Base-by-base conservation (phyloP, 2,329 filamentous ascomycete species). In the Myriosclerotinia duriaeana region DNA sequence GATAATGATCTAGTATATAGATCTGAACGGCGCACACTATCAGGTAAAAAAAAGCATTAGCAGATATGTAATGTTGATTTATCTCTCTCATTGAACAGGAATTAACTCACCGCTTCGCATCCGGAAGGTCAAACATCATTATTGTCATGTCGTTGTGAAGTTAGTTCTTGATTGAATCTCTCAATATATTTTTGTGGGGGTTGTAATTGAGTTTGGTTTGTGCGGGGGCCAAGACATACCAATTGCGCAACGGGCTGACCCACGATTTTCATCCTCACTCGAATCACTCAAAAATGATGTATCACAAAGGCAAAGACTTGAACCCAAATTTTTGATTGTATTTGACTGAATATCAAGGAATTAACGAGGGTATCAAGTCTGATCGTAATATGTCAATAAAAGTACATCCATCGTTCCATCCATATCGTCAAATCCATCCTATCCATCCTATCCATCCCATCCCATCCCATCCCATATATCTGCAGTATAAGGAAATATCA, bases 11-110 rank as follows among this genome's bases (percentile, higher is more conserved):
- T 62, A 56, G 75, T 77, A 66, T 79, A 78, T 26, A 88, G 76
- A 50, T 87, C 84, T 69, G 83, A 80, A 65, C 86, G 80, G 40
- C 85, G 81, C 64, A 88, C 82, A 69, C 85, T 77, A n/a, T 65
- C 30, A 59, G 63, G n/a, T 17, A 42, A 38, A 30, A 22, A 42
- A 38, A 30, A 22, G 34, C 6, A 34, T 71, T 63, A 71, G 66
- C 42, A 30, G 55, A 38, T 26, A 50, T 50, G 20, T 7, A 38
- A 56, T 26, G 7, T 50, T 17, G 17, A 34, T 17, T 17, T 8
- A 14, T 9, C 3, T 34, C 14, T 15, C 5, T 36, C 12, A 5
- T 44, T 3, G 3, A 26, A 50, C 7, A 58, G 26, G 61, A 53
- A 64, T 17, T 20, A 17, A 69, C 78, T 68, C 75, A 84, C 83